Base-by-base conservation (phyloP, 768 basidiomycete species). In the Boletus reticuloceps region DNA sequence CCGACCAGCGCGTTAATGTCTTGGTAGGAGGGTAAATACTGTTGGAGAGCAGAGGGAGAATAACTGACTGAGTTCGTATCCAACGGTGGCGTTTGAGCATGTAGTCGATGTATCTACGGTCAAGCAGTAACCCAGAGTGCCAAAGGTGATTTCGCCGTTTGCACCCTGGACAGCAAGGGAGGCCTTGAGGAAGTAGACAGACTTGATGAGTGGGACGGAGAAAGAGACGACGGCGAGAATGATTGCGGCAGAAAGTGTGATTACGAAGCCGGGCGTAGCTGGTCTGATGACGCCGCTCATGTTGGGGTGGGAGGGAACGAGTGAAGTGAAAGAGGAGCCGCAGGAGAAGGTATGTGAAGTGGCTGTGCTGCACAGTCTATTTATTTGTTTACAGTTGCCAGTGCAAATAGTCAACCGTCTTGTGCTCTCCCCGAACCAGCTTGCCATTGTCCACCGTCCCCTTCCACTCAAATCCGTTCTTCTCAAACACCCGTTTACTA, bases 171-270 rank as follows among this genome's bases (percentile, higher is more conserved):
- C 71, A 3, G 76, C 58, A 42, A 92, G 75, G 25, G 74, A 78
- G 1, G 91, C 93, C 68, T 88, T 84, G 65, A 98, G 85, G 74
- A 98, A 96, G 76, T 81, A 94, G 41, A 98, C 75, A 2, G 88
- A 86, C 71, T 92, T 96, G 79, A 97, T 78, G 67, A 85, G 83
- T 0, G 96, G 97, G 10, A 94, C 91, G 51, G 87, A 90, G 74
- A 98, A 96, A 40, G 89, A 86, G 22, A 95, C 94, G 43, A 96
- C 72, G 16, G 88, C 88, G 53, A 98, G 82, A 42, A 96, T 77
- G 55, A 80, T 71, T 8, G 93, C 86, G 0, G 94, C 91, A n/a
- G 77, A 68, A 50, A 92, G 80, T 19, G 91, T 94, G 59, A 92
- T 78, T 48, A 96, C 40, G 66, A 94, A 93, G 40, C 94, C 95